phyloP scores from a whole-genome alignment of 2,329 filamentous ascomycete species.

The Alternaria panax region DNA sequence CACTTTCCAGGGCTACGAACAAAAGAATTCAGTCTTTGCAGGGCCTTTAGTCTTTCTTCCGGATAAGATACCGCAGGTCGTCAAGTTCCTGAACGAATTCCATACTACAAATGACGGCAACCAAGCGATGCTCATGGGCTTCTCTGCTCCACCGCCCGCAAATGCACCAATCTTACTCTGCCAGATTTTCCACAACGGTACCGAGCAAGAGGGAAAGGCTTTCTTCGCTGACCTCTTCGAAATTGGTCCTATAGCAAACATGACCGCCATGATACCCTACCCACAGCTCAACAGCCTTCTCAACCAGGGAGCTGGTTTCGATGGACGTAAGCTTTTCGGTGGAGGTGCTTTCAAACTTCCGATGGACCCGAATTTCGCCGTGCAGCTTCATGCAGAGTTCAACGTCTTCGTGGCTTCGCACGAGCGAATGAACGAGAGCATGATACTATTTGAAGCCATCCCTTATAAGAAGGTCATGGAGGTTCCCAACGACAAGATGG shows the following conservation, averaged over 20 bases:
- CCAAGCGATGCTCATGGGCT: constrained; percentile 36
- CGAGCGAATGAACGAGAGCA: constrained; percentile 33
- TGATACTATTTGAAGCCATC: constrained; percentile 41
- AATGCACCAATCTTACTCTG: constrained; percentile 40
- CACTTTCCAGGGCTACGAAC: constrained; percentile 45
- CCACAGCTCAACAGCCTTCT: constrained; percentile 43
- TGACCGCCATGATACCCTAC: constrained; percentile 42
- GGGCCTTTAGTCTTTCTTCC: constrained; percentile 50
- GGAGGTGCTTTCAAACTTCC: constrained; percentile 48
- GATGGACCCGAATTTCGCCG: constrained; percentile 32
- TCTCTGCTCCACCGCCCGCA: constrained; percentile 39
- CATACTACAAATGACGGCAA: constrained; percentile 38
- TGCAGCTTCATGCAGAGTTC: constrained; percentile 36
- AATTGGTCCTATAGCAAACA: constrained; percentile 34
- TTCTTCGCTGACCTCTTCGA: constrained; percentile 40
- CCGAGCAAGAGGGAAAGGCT: constrained; percentile 34
- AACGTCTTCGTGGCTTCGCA: constrained; percentile 33
- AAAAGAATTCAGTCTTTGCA: constrained; percentile 43
- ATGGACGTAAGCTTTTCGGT: constrained; percentile 50
- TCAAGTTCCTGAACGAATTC: constrained; percentile 42
- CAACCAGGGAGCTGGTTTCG: constrained; percentile 39
- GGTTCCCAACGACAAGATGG: constrained; percentile 32
- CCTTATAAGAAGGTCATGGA: constrained; percentile 37
- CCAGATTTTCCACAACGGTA: constrained; percentile 48
- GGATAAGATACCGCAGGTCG: constrained; percentile 35